Base-by-base conservation (phyloP, 495 filamentous ascomycete species). In the Pseudoneurospora amorphoporcata region DNA sequence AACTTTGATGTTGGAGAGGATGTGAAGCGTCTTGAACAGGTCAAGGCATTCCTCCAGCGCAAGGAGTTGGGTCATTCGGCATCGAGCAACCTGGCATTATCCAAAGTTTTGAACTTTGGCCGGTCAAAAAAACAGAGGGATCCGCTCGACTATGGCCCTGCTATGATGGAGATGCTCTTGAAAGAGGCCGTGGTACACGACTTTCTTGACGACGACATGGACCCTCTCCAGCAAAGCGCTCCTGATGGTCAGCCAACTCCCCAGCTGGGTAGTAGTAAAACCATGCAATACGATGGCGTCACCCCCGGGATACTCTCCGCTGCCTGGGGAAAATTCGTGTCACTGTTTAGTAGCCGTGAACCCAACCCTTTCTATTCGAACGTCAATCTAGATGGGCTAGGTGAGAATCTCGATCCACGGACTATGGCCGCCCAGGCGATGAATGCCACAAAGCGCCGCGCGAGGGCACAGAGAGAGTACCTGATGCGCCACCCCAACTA, bases 1-100 rank as follows among this genome's bases (percentile, higher is more conserved):
- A 99, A 97, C 79, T 99, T 99, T 79, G 95, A 99, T 82, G 94
- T 99, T n/a, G 94, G 94, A 8, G 95, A 99, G 81, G 96, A 99
- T 77, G 93, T 98, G 82, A 99, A 99, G 81, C 94, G 95, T 37
- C 84, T 97, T 72, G 92, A 98, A 77, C 95, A 99, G 82, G 93
- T 99, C 69, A 92, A 92, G 76, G 90, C 94, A 7, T 98, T 99
- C 76, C 81, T 99, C 58, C 92, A 97, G 76, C 92, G 93, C 73
- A 95, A 94, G 76, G 94, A 98, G 75, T 85, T 98, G 23, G 91
- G 91, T 39, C 82, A 74, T 58, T 81, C 81, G 2, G 29, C 53
- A 14, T 81, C 80, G 10, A 88, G 90, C 68, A 97, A 94, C 76
- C 86, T 98, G 37, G 92, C 94, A 0, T 86, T 99, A 47, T 94